Evolutionary conservation across 176 grass and related monocot species (phyloP), one percentile per base, ranked within the genome.

Genomic region (Dendrocalamus sinicus): DNA sequence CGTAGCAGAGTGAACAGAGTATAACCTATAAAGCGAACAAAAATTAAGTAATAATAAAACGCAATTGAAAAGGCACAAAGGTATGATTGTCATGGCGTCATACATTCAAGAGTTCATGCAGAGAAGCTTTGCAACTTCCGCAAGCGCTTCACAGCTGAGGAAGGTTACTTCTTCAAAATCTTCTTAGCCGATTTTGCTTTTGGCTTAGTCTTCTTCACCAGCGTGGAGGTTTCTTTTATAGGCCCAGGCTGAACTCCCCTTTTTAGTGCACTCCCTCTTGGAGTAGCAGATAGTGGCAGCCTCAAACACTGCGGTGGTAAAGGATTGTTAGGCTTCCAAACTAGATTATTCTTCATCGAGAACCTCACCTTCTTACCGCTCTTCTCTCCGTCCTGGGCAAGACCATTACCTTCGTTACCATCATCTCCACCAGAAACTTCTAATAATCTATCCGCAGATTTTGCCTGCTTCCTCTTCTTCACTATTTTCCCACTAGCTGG

Each of bases 231-330:
- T 82, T 93, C 91, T 69, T 80, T 90, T 77, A 99, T 81, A 40
- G 96, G 96, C 30, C 96, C 96, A 71, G 93, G 90, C 37, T 43
- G 79, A n/a, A 99, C 93, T 7, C 96, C 93, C 76, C 92, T 96
- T 88, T 99, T 99, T 53, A 99, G 84, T 1, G 96, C 96, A 76
- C 96, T 99, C 54, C 96, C 96, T 79, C 94, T 99, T 55, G 96
- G 96, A 76, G 92, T 94, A 71, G 86, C 84, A 67, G 93, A 95
- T 84, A 93, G 96, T 47, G 96, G 96, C 41, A 96, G 47, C 75
- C 96, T 95, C 91, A 99, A 83, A 78, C 89, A 85, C 51, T 94
- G 90, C 16, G 93, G 93, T 45, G 96, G 96, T 79, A 99, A 84
- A 75, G 96, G 93, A 86, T 46, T 95, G 30, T 87, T 70, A 46